A percentile compares a stretch with the other conserved stretches of the same genome.
Evolutionary conservation across 164 flowering plant genomes (phyloP).

Genomic region (Sextonia rubra): DNA sequence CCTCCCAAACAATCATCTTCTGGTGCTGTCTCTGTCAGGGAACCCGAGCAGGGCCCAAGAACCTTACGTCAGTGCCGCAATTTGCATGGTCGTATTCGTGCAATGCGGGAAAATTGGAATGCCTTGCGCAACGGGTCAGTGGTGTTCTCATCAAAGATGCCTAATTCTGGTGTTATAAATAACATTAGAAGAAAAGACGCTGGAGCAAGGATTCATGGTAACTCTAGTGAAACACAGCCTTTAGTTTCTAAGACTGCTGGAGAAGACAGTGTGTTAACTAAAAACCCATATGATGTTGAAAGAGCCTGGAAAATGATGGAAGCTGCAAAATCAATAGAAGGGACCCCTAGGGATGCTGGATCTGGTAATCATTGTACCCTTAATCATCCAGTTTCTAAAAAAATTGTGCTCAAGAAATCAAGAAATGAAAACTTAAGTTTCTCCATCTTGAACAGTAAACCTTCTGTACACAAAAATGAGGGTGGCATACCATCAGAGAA

Average conservation of each 20-base stretch:
- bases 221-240: conserved; percentile 10
- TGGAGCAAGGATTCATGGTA: neutral
- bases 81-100: conserved; percentile 40
- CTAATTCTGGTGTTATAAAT: conserved; percentile 9
- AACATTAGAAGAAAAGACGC: conserved; percentile 3
- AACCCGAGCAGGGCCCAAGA: conserved; percentile 32
- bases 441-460: conserved; percentile 10
- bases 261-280: neutral
- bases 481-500: conserved; percentile 12
- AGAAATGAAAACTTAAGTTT: conserved; percentile 7
- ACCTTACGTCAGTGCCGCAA: conserved; percentile 42
- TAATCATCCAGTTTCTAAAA: conserved; percentile 11
- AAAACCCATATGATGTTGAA: conserved; percentile 28
- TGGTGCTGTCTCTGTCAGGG: conserved; percentile 4
- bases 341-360: conserved; percentile 5
- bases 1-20: conserved; percentile 1
- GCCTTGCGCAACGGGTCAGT: conserved; percentile 46
- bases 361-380: conserved; percentile 3
- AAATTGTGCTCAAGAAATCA: conserved; percentile 14
- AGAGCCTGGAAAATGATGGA: conserved; percentile 81
- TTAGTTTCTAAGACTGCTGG: conserved; percentile 19
- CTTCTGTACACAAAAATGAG: conserved; percentile 2
- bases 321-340: conserved; percentile 39
- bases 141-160: conserved; percentile 35
- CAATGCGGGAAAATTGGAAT: conserved; percentile 69